Evolutionary conservation across 495 filamentous ascomycete species (phyloP).

Genomic region (Astrocystis sublimbata): DNA sequence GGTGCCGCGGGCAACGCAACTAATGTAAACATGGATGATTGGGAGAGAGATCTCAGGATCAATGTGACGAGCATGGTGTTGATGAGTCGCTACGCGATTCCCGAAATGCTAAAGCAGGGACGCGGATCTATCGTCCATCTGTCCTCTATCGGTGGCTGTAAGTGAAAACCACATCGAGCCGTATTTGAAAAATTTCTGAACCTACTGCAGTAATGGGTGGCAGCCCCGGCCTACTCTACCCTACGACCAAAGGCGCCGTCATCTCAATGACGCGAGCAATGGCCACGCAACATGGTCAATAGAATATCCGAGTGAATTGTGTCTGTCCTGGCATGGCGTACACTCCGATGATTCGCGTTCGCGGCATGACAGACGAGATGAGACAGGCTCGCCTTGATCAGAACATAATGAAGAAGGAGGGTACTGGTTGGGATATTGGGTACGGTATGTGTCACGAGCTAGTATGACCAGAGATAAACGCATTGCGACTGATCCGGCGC

Average conservation of each 20-base stretch:
- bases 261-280: conserved; percentile 62
- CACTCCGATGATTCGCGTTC: conserved; percentile 6
- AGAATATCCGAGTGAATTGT: conserved; percentile 58
- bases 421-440: conserved; percentile 13
- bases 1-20: conserved; percentile 11
- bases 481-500: too few species aligned
- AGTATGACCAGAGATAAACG: too few species aligned
- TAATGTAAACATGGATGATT: conserved; percentile 1
- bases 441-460: background rate
- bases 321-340: conserved; percentile 51
- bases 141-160: conserved; percentile 7
- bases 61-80: conserved; percentile 15
- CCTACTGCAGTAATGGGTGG: background rate
- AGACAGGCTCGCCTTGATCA: conserved; percentile 9
- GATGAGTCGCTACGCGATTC: conserved; percentile 6
- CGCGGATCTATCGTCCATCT: conserved; percentile 7
- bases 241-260: conserved; percentile 60
- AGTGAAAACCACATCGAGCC: background rate
- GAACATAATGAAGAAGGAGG: conserved; percentile 9
- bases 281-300: conserved; percentile 58
- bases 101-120: conserved; percentile 12
- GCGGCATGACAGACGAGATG: conserved; percentile 15
- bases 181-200: background rate
- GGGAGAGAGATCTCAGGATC: conserved; percentile 9
- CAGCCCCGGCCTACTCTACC: conserved; percentile 47